These are phyloP conservation scores for Colletotrichum limetticola DNA, from an alignment of 2,329 filamentous ascomycete genomes.

Conservation along the genomic window DNA sequence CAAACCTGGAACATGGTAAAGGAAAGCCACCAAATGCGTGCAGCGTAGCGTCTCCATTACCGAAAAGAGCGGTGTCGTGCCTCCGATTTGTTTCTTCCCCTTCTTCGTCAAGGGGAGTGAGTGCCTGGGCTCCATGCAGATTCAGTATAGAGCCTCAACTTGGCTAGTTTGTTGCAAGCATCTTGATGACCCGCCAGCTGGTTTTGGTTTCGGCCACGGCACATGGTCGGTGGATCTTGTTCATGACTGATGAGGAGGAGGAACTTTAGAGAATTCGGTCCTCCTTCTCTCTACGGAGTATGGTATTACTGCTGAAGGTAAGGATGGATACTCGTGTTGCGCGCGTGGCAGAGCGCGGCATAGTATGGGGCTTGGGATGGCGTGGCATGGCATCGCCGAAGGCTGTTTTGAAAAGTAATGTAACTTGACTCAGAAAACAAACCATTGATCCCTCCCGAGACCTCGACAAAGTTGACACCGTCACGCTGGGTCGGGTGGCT, in stretches of 20 bases:
- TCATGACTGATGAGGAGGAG: slow-evolving; percentile 25
- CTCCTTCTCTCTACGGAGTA: neutral
- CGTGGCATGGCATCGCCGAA: slow-evolving; percentile 11
- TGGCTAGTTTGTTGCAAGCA: slow-evolving; percentile 16
- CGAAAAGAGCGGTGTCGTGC: slow-evolving; percentile 29
- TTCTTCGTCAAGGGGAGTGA: slow-evolving; percentile 4
- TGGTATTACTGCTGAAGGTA: neutral
- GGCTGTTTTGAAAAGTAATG: neutral
- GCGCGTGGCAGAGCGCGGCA: slow-evolving; percentile 15
- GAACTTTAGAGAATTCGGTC: neutral
- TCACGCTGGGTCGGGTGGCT: slow-evolving; percentile 25
- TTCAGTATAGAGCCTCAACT: slow-evolving; percentile 12
- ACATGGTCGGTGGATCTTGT: slow-evolving; percentile 31
- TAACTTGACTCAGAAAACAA: slow-evolving; percentile 28
- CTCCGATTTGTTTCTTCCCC: slow-evolving; percentile 29
- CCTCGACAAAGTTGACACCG: slow-evolving; percentile 27
- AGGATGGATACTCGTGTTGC: neutral
- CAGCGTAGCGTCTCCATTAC: slow-evolving; percentile 10
- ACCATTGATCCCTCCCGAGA: neutral
- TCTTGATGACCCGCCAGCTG: slow-evolving; percentile 23
- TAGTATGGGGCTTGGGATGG: slow-evolving; percentile 10
- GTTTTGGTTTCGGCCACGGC: slow-evolving; percentile 33
- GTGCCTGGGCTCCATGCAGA: slow-evolving; percentile 7
- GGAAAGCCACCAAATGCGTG: slow-evolving; percentile 6
- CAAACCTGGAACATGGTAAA: slow-evolving; percentile 23